Evolutionary conservation across 345 rosid genomes (phyloP).

Genomic region (Pistacia atlantica): DNA sequence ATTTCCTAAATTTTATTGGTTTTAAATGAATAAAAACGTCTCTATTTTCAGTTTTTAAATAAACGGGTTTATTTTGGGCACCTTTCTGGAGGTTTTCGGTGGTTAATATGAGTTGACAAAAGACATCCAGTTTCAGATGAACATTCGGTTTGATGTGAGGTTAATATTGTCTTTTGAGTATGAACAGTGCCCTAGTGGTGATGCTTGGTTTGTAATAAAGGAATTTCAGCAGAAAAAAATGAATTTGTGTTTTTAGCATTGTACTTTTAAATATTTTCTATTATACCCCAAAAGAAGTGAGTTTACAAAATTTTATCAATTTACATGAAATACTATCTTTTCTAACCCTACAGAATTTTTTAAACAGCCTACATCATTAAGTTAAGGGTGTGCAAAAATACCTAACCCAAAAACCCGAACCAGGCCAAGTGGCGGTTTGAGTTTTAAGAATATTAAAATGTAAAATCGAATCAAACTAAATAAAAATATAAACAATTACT

Average conservation of each 20-base stretch:
- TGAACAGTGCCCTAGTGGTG: background rate
- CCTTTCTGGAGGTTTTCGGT: too few species aligned
- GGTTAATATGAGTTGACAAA: background rate
- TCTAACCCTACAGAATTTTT: background rate
- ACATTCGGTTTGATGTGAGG: background rate
- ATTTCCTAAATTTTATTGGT: background rate
- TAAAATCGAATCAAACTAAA: too few species aligned
- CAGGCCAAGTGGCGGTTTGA: too few species aligned
- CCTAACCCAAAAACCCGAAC: too few species aligned
- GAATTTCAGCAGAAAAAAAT: slow-evolving; percentile 11
- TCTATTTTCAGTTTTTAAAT: too few species aligned
- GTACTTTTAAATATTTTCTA: background rate
- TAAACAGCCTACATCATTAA: too few species aligned
- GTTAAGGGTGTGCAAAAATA: too few species aligned
- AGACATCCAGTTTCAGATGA: background rate
- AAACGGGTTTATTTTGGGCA: background rate
- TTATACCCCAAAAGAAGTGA: background rate
- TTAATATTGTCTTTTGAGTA: background rate
- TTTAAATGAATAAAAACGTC: background rate
- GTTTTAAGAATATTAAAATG: too few species aligned
- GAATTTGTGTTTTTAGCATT: background rate
- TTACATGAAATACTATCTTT: too few species aligned
- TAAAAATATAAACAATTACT: too few species aligned
- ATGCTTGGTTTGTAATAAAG: slow-evolving; percentile 25
- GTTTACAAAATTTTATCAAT: background rate